phyloP scores from a whole-genome alignment of 2,329 filamentous ascomycete species.

The Plenodomus tracheiphilus region DNA sequence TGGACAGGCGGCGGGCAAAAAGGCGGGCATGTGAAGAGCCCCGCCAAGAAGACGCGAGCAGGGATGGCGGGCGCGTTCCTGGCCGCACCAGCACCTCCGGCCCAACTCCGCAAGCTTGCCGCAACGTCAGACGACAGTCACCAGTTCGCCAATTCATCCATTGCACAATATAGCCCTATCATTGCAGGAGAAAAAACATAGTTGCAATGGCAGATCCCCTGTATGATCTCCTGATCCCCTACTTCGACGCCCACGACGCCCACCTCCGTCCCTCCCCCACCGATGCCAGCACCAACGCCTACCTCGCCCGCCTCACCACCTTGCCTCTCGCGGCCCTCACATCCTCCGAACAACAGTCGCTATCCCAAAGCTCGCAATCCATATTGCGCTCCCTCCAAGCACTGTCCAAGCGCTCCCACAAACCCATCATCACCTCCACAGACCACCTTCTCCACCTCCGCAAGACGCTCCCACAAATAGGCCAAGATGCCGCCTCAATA shows the following conservation, averaged over 20 bases:
- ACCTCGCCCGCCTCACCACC: slow-evolving; percentile 76
- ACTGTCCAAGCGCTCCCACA: slow-evolving; percentile 87
- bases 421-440: slow-evolving; percentile 78
- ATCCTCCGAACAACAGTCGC: slow-evolving; percentile 73
- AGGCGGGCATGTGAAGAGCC: slow-evolving; percentile 7
- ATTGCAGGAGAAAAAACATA: no score
- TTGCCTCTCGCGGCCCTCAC: slow-evolving; percentile 74
- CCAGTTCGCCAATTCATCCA: slow-evolving; percentile 4
- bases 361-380: slow-evolving; percentile 81
- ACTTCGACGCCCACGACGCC: slow-evolving; percentile 54
- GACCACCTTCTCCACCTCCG: slow-evolving; percentile 74
- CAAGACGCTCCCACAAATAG: slow-evolving; percentile 71
- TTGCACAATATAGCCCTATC: no score
- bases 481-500: slow-evolving; percentile 67
- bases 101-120: not conserved
- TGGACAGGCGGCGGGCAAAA: slow-evolving; percentile 11
- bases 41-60: not conserved
- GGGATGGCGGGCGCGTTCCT: not conserved
- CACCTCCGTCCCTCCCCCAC: slow-evolving; percentile 45
- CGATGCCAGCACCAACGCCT: slow-evolving; percentile 64
- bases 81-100: slow-evolving; percentile 7
- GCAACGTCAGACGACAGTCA: slow-evolving; percentile 17
- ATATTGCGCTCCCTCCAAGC: slow-evolving; percentile 81
- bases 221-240: slow-evolving; percentile 71
- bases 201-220: slow-evolving; percentile 64